Evolutionary conservation across 164 flowering plant genomes (phyloP).

Genomic region (Magnolia officinalis): DNA sequence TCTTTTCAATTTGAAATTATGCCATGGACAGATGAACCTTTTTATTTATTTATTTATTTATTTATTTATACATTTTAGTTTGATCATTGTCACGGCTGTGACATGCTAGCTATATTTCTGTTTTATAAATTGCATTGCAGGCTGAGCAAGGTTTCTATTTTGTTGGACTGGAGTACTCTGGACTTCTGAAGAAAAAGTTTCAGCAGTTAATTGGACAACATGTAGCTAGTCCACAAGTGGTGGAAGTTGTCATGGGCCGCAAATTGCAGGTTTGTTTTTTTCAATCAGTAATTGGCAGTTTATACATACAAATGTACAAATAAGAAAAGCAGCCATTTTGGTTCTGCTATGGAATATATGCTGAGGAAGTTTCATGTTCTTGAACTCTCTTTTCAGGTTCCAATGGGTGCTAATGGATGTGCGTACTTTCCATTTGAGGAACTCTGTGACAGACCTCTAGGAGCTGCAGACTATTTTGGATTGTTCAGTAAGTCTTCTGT

Average conservation of each 20-base stretch:
- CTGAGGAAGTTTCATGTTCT: background rate
- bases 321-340: background rate
- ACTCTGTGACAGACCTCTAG: slow-evolving; percentile 91
- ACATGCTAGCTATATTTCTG: background rate
- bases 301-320: background rate
- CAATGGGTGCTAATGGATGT: slow-evolving; percentile 86
- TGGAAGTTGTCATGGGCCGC: slow-evolving; percentile 97
- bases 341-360: background rate
- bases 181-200: slow-evolving; percentile 63
- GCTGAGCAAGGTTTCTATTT: slow-evolving; percentile 88
- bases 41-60: too few species aligned
- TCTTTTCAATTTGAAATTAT: background rate
- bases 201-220: slow-evolving; percentile 58
- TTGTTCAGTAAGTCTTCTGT: slow-evolving; percentile 67
- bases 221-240: slow-evolving; percentile 61
- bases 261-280: slow-evolving; percentile 53
- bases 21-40: too few species aligned
- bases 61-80: background rate
- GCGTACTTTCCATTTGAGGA: slow-evolving; percentile 90
- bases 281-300: too few species aligned
- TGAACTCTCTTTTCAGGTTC: slow-evolving; percentile 44
- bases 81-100: slow-evolving; percentile 2
- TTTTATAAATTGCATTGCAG: slow-evolving; percentile 33
- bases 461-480: slow-evolving; percentile 98
- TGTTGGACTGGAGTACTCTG: slow-evolving; percentile 48